Evolutionary conservation across 768 basidiomycete genomes (phyloP).

Genomic region (Lyophyllum semitale): DNA sequence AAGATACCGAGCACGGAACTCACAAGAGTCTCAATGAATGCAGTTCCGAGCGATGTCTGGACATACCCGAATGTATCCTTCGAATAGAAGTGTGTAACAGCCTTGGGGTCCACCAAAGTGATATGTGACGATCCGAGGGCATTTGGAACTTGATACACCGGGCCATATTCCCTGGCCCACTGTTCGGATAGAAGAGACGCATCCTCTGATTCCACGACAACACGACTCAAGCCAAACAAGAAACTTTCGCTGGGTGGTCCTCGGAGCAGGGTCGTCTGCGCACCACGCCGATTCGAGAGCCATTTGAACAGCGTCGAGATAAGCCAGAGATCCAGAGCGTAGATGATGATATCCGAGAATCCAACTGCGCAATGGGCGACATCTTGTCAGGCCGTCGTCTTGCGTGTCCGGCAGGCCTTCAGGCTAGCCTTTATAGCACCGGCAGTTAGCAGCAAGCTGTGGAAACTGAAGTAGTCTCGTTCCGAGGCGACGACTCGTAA

Average conservation of each 20-base stretch:
- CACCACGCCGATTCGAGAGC: neutral
- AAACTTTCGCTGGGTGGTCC: conserved; percentile 45
- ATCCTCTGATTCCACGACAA: conserved; percentile 29
- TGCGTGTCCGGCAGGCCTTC: neutral
- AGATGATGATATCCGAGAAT: conserved; percentile 5
- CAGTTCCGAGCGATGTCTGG: conserved; percentile 33
- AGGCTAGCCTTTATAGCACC: neutral
- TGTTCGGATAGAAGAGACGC: conserved; percentile 37
- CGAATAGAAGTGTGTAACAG: conserved; percentile 50
- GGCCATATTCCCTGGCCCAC: conserved; percentile 52
- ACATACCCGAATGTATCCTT: conserved; percentile 52
- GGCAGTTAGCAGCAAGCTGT: no score
- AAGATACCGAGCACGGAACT: neutral
- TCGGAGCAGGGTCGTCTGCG: conserved; percentile 33
- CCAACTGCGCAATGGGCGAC: conserved; percentile 5
- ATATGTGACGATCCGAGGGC: conserved; percentile 34
- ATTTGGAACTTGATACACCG: conserved; percentile 42
- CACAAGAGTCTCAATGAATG: conserved; percentile 42
- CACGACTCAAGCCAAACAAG: conserved; percentile 39
- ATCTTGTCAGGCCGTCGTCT: neutral
- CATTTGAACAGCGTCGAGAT: neutral
- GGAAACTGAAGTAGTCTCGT: no score
- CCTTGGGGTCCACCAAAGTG: conserved; percentile 49
- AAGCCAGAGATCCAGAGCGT: conserved; percentile 5
- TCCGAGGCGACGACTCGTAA: no score